A percentile compares a stretch with the other conserved stretches of the same genome.
Evolutionary conservation across 2,329 filamentous ascomycete species (phyloP).

Genomic region (Chaetomium globosum): DNA sequence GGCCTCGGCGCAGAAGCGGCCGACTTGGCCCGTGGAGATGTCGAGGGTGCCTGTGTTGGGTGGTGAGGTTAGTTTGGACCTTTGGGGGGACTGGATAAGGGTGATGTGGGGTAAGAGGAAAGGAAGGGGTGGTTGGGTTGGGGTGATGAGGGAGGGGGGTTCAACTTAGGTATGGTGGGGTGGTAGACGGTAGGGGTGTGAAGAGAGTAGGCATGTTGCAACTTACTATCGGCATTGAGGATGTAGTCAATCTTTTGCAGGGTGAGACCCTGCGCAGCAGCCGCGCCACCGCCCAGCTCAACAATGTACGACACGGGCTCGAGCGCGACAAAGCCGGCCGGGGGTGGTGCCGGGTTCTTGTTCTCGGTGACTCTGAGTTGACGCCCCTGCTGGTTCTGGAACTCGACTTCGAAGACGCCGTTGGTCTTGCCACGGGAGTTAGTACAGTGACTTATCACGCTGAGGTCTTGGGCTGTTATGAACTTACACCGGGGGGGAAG

Average conservation of each 20-base stretch:
- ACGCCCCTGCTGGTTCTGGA: slow-evolving; percentile 43
- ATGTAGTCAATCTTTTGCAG: slow-evolving; percentile 49
- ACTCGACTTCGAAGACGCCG: slow-evolving; percentile 47
- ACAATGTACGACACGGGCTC: slow-evolving; percentile 46
- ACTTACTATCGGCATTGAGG: slow-evolving; percentile 43
- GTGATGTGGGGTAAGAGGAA: too few species aligned
- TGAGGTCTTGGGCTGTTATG: background rate
- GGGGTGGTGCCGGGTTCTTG: slow-evolving; percentile 41
- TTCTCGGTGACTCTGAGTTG: slow-evolving; percentile 46
- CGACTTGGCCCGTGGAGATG: slow-evolving; percentile 44
- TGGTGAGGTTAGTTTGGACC: background rate
- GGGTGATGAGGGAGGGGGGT: too few species aligned
- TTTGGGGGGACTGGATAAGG: too few species aligned
- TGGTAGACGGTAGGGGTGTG: background rate
- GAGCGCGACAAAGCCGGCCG: slow-evolving; percentile 44
- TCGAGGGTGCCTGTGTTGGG: slow-evolving; percentile 39
- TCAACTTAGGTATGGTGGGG: too few species aligned
- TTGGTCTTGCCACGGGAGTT: slow-evolving; percentile 32
- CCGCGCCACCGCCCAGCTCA: slow-evolving; percentile 40
- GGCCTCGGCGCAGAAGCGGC: slow-evolving; percentile 43
- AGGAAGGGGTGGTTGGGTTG: too few species aligned
- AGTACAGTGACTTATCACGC: background rate
- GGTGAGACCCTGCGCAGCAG: slow-evolving; percentile 37
- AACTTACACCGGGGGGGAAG: slow-evolving; percentile 43
- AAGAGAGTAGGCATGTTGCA: background rate